Evolutionary conservation across 2,329 filamentous ascomycete species (phyloP).

Genomic region (Cercospora brassicicola): DNA sequence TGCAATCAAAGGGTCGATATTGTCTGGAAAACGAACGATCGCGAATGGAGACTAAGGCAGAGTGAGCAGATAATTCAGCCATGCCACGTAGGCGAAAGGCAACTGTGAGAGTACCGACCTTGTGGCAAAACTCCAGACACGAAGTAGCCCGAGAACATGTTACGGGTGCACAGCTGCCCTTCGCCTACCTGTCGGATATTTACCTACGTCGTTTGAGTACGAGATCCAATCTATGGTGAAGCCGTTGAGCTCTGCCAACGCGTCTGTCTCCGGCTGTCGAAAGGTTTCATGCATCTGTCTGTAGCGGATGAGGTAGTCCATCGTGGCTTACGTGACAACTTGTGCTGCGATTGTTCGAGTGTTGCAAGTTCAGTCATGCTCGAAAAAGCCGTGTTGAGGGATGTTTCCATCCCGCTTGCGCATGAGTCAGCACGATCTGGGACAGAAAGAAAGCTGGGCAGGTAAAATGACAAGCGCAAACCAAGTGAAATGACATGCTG

Average conservation of each 20-base stretch:
- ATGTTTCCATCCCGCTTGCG: background rate
- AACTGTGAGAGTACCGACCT: conserved; percentile 2
- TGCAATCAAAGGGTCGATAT: conserved; percentile 39
- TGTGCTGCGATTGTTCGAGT: background rate
- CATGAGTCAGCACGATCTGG: background rate
- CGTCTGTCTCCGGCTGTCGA: conserved; percentile 76
- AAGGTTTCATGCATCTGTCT: conserved; percentile 91
- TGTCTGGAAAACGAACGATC: conserved; percentile 61
- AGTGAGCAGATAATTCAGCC: background rate
- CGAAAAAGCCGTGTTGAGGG: background rate
- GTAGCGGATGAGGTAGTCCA: conserved; percentile 85
- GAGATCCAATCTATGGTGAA: conserved; percentile 70
- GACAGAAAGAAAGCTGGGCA: background rate
- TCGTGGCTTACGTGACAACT: conserved; percentile 27
- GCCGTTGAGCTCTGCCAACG: conserved; percentile 69
- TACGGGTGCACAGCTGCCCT: conserved; percentile 11
- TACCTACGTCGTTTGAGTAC: conserved; percentile 71
- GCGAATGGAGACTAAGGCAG: conserved; percentile 76
- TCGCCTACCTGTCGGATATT: conserved; percentile 6
- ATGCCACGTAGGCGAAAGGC: conserved; percentile 12
- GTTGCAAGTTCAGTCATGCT: background rate
- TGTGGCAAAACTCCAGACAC: background rate
- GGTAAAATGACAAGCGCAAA: background rate
- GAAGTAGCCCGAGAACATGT: background rate
- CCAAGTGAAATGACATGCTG: background rate